phyloP scores from a whole-genome alignment of 805 yeast species.

The Barnettozyma pratensis region DNA sequence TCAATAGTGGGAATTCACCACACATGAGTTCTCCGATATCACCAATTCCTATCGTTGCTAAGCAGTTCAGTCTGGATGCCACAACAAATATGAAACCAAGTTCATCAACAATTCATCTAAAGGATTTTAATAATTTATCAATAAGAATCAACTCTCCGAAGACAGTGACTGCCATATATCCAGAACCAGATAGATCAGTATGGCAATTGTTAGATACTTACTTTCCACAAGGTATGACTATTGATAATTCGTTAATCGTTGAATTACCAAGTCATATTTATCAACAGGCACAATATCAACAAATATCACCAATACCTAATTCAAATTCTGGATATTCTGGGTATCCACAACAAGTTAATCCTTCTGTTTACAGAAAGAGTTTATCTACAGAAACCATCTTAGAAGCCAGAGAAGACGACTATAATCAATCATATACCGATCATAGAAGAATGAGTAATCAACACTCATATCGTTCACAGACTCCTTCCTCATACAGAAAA shows the following conservation, averaged over 20 bases:
- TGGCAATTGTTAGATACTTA: conserved; percentile 53
- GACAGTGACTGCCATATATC: not conserved
- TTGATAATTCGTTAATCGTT: conserved; percentile 59
- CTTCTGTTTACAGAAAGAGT: conserved; percentile 7
- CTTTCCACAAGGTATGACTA: conserved; percentile 64
- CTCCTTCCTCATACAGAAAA: conserved; percentile 10
- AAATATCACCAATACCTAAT: not conserved
- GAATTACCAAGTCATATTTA: conserved; percentile 33
- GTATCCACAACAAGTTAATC: not conserved
- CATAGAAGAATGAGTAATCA: conserved; percentile 14
- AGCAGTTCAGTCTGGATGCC: conserved; percentile 5
- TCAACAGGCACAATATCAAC: conserved; percentile 1
- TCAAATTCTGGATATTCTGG: not conserved
- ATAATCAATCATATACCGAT: conserved; percentile 2
- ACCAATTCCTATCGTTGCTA: conserved; percentile 22
- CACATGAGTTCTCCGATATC: conserved; percentile 19
- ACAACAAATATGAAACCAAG: conserved; percentile 3
- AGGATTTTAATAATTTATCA: conserved; percentile 9
- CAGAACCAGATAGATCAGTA: conserved; percentile 61
- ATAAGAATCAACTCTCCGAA: conserved; percentile 14
- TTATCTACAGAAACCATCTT: conserved; percentile 20
- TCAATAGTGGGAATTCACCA: not conserved
- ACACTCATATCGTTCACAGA: conserved; percentile 20
- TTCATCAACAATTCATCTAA: conserved; percentile 10
- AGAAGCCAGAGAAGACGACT: conserved; percentile 22